phyloP scores from a whole-genome alignment of 345 rosid species.

The Aquilaria yunnanensis region DNA sequence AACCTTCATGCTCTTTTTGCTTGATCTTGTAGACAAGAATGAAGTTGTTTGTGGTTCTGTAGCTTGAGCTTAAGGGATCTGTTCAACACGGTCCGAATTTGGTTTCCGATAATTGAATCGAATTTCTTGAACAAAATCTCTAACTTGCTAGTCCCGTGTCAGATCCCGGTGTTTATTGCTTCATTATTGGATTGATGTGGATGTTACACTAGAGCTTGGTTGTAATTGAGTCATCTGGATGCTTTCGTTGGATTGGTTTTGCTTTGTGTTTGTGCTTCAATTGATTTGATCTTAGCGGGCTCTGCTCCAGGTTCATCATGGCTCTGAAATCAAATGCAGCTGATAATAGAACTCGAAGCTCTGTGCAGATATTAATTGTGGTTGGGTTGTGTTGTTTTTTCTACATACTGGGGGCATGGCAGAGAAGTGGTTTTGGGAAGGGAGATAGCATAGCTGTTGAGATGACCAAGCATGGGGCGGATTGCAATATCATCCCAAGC shows the following conservation, averaged over 20 bases:
- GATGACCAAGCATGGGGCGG: slow-evolving; percentile 72
- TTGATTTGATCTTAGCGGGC: slow-evolving; percentile 2
- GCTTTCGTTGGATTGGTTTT: not conserved
- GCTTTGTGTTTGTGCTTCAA: not conserved
- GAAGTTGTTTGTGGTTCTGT: too few species aligned
- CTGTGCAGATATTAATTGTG: slow-evolving; percentile 75
- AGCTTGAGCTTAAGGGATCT: too few species aligned
- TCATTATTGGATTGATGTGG: too few species aligned
- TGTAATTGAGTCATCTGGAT: too few species aligned
- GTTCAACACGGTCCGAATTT: not conserved
- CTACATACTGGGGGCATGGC: slow-evolving; percentile 97
- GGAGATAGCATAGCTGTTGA: slow-evolving; percentile 92
- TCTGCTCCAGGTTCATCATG: slow-evolving; percentile 45
- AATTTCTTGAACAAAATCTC: too few species aligned
- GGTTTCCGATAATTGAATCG: not conserved
- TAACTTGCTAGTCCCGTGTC: too few species aligned
- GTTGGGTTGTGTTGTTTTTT: slow-evolving; percentile 85
- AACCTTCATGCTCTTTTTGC: not conserved
- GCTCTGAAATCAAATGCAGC: slow-evolving; percentile 63
- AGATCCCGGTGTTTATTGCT: too few species aligned
- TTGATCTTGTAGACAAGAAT: not conserved
- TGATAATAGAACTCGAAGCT: slow-evolving; percentile 84
- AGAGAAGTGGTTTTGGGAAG: slow-evolving; percentile 94
- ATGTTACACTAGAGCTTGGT: too few species aligned
- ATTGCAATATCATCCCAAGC: slow-evolving; percentile 67